Conservation (phyloP, 2,329 filamentous ascomycete species). For the Colletotrichum zoysiae region DNA sequence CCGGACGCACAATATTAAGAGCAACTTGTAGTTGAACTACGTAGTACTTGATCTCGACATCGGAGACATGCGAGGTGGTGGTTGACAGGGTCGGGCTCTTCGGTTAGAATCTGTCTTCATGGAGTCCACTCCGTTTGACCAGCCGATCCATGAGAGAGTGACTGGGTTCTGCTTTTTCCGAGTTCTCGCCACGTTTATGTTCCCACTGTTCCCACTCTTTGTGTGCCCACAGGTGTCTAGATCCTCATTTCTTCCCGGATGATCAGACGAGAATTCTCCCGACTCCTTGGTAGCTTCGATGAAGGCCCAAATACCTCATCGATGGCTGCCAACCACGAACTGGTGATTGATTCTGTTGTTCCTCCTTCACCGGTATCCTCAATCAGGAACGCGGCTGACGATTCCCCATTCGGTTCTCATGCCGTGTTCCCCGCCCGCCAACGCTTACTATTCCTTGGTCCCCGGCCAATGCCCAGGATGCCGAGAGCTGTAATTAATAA, state of each 20-base stretch:
- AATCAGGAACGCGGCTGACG: neutral
- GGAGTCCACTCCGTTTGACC: slow-evolving; percentile 1
- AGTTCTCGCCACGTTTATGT: neutral
- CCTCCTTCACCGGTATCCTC: neutral
- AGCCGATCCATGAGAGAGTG: neutral
- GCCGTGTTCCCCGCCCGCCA: neutral
- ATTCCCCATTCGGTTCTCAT: neutral
- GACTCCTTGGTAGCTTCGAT: neutral
- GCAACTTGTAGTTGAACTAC: neutral
- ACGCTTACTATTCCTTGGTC: too few relatives aligned
- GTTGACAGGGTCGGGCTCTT: neutral
- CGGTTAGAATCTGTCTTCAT: slow-evolving; percentile 4
- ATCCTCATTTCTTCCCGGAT: slow-evolving; percentile 4
- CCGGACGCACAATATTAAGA: neutral
- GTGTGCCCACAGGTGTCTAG: neutral
- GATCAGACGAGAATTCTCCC: neutral
- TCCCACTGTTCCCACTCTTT: slow-evolving; percentile 4
- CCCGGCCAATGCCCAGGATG: neutral
- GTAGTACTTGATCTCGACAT: neutral
- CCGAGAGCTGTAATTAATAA: neutral
- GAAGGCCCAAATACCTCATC: too few relatives aligned
- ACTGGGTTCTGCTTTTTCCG: neutral
- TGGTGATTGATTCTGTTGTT: neutral
- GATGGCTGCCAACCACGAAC: neutral
- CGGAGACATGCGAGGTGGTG: neutral